These are phyloP conservation scores for Fusarium humuli DNA, from an alignment of 2,329 filamentous ascomycete species.

Conservation along the genomic window DNA sequence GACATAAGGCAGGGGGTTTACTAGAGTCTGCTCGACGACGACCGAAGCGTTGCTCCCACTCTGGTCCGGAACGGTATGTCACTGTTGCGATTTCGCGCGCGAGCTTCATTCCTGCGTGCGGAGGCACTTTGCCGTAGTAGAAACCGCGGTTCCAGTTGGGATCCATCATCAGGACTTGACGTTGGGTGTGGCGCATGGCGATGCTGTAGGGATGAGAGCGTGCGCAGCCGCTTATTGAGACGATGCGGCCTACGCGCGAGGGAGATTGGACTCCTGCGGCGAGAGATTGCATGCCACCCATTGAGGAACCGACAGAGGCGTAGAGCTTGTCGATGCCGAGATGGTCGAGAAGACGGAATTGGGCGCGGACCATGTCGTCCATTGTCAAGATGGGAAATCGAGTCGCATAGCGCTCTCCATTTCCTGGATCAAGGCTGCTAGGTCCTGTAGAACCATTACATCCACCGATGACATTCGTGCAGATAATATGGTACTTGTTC, in stretches of 20 bases:
- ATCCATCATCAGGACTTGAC: conserved; percentile 99
- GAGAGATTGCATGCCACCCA: conserved; percentile 98
- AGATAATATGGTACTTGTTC: conserved; percentile 90
- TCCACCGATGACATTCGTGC: conserved; percentile 95
- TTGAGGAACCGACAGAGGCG: conserved; percentile 93
- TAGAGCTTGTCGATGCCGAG: conserved; percentile 83
- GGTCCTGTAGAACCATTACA: conserved; percentile 97
- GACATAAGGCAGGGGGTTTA: conserved; percentile 92
- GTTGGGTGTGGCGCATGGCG: conserved; percentile 97
- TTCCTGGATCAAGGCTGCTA: conserved; percentile 85
- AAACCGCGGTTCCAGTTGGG: conserved; percentile 96
- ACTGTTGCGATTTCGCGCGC: conserved; percentile 97
- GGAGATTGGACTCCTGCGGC: conserved; percentile 88
- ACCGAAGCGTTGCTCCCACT: conserved; percentile 97
- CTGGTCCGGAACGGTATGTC: conserved; percentile 94
- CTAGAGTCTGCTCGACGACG: conserved; percentile 85
- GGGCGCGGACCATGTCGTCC: conserved; percentile 96
- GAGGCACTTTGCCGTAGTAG: conserved; percentile 89
- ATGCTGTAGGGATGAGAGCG: conserved; percentile 97
- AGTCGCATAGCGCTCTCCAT: conserved; percentile 90
- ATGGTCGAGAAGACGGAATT: conserved; percentile 87
- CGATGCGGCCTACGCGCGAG: conserved; percentile 81
- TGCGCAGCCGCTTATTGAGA: conserved; percentile 92
- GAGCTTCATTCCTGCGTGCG: conserved; percentile 97
- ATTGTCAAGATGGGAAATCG: conserved; percentile 95